Evolutionary conservation across 2,329 filamentous ascomycete species (phyloP).

Genomic region (Pseudogymnoascus sp.): DNA sequence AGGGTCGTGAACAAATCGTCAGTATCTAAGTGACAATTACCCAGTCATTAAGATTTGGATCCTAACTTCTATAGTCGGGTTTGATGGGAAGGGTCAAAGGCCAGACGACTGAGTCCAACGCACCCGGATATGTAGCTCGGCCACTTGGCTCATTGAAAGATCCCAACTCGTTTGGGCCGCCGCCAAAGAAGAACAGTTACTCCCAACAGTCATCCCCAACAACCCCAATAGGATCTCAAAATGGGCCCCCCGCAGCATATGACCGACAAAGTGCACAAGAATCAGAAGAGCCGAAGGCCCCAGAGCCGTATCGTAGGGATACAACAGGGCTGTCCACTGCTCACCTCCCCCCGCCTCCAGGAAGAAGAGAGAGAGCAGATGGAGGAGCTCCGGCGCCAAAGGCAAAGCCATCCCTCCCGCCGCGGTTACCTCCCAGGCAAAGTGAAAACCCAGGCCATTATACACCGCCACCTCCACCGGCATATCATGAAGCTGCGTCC

Average conservation of each 20-base stretch:
- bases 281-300: slow-evolving; percentile 26
- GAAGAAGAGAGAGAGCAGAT: slow-evolving; percentile 30
- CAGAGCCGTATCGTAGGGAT: slow-evolving; percentile 53
- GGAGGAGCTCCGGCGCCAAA: slow-evolving; percentile 17
- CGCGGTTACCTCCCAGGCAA: slow-evolving; percentile 48
- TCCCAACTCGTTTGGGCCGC: slow-evolving; percentile 57
- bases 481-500: slow-evolving; percentile 16
- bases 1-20: slow-evolving; percentile 29
- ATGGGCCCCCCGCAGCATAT: background rate
- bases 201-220: background rate
- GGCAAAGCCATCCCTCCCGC: slow-evolving; percentile 41
- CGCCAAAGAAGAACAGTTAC: slow-evolving; percentile 45
- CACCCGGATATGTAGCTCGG: slow-evolving; percentile 26
- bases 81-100: slow-evolving; percentile 31
- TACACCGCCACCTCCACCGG: slow-evolving; percentile 33
- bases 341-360: slow-evolving; percentile 53
- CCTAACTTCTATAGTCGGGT: slow-evolving; percentile 15
- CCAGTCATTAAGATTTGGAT: background rate
- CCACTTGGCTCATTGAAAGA: slow-evolving; percentile 57
- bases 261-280: slow-evolving; percentile 21
- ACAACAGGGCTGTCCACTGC: slow-evolving; percentile 53
- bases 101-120: slow-evolving; percentile 13
- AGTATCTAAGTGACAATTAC: slow-evolving; percentile 8
- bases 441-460: slow-evolving; percentile 28
- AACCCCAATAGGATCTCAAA: background rate